A percentile compares a stretch with the other conserved stretches of the same genome.
Evolutionary conservation across 2,329 filamentous ascomycete genomes (phyloP).

Genomic region (Alternaria sp.): DNA sequence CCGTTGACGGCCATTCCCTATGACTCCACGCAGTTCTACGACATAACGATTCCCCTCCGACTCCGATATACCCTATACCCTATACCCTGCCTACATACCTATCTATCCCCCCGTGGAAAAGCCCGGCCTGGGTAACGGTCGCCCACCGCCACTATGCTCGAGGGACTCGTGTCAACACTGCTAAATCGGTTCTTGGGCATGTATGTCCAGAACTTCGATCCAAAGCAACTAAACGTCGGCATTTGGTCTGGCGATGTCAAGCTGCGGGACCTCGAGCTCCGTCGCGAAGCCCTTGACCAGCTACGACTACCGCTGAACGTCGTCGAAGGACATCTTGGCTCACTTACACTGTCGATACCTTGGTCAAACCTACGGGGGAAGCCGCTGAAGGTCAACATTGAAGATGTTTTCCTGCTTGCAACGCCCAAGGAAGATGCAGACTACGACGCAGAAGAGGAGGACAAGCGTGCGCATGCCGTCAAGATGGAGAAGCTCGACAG

Average conservation of each 20-base stretch:
- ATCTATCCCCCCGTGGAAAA: conserved; percentile 13
- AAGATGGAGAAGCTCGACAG: conserved; percentile 99
- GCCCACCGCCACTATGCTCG: conserved; percentile 77
- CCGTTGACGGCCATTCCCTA: conserved; percentile 36
- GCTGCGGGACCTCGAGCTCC: conserved; percentile 88
- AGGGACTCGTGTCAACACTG: conserved; percentile 94
- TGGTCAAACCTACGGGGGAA: conserved; percentile 97
- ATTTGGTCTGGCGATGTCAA: conserved; percentile 99
- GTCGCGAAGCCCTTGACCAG: conserved; percentile 94
- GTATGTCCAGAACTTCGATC: conserved; percentile 99
- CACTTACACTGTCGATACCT: conserved; percentile 90
- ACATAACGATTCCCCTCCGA: conserved; percentile 39
- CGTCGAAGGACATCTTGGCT: conserved; percentile 89
- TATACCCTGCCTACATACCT: conserved; percentile 18
- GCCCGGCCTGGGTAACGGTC: conserved; percentile 79
- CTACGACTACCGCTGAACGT: conserved; percentile 96
- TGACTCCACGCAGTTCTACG: conserved; percentile 45
- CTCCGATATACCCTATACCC: conserved; percentile 31
- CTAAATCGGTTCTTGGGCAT: conserved; percentile 99
- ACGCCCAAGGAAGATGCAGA: conserved; percentile 95
- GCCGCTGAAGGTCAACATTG: conserved; percentile 92
- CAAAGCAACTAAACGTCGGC: conserved; percentile 95
- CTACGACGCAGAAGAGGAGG: conserved; percentile 93
- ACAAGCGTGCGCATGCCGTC: conserved; percentile 81
- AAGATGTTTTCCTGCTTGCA: conserved; percentile 95